Base-by-base conservation (phyloP, 352 stramenopile species). In the Phytophthora megakarya region DNA sequence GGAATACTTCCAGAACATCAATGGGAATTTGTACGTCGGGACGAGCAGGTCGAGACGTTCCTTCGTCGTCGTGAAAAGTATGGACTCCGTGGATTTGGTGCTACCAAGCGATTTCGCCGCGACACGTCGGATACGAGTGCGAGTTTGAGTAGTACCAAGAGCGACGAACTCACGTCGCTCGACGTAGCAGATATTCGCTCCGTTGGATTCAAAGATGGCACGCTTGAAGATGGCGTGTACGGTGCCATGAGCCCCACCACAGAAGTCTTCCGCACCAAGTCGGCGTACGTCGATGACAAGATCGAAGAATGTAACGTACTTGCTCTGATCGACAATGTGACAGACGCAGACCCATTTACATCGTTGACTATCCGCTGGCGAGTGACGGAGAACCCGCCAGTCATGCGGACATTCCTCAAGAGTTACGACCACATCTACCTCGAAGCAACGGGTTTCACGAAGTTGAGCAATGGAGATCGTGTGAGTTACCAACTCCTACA, bases 381-480 rank as follows among this genome's bases (percentile, higher is more conserved):
- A 15, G 60, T 70, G 38, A 60, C 67, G 22, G 61, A 74, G 58
- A 74, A 72, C 51, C 50, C 55, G 10, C 61, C 69, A 6, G 40
- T 71, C 26, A 66, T 70, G 61, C 70, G 66, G 0, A 69, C 55
- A 11, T 61, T 74, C 28, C 50, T 72, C 30, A 73, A 73, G 48
- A 73, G 61, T 35, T 69, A 73, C n/a, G 71, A 74, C 49, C 70
- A 73, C 50, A 67, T 79, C 5, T 79, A 79, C 47, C 42, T 79
- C 35, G 71, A 79, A n/a, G 54, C 71, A 0, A 71, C 64, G 9
- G 71, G 67, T 23, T 71, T 76, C 40, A 61, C 64, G 8, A 61
- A 37, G 1, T 32, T 64, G 23, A 63, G 32, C 28, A 64, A 67
- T 9, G 63, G 63, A 48, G 62, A 70, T 19, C 62, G 67, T 2